Base-by-base conservation (phyloP, 2,329 filamentous ascomycete genomes). In the Arthroderma uncinatum region DNA sequence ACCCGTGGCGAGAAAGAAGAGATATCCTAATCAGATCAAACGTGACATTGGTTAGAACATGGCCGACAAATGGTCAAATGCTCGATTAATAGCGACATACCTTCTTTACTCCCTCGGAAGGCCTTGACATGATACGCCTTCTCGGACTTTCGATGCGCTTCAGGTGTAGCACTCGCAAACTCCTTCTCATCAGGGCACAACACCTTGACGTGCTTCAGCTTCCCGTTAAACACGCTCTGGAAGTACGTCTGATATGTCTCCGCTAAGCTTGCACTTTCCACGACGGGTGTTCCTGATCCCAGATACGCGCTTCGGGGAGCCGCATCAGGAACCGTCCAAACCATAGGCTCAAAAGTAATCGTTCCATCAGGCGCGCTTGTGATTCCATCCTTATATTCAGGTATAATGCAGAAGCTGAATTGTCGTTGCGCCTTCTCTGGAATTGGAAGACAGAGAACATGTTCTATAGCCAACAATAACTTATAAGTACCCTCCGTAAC, bases 21-120 rank as follows among this genome's bases (percentile, higher is more conserved):
- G 74, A 64, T 81, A 85, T 39, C 82, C 81, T 82, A 58, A 8
- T 34, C 16, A 30, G 39, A 42, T 23, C 39, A 42, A 19, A 42
- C 10, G 5, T 3, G n/a, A 6, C 21, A n/a, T n/a, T 21, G 5
- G 14, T 48, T 30, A 48, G 44, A 25, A 44, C n/a, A 48, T 28
- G 21, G 21, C n/a, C 44, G 28, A 8, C 1, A 7, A 16, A 30
- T 39, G 16, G 25, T 10, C 16, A 36, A 28, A 5, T n/a, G 36
- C 60, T 19, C 7, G n/a, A 42, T 8, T 4, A 21, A 36, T 25
- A 21, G 3, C 6, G 7, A 36, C 16, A 19, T 67, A 81, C 81
- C 82, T 69, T 85, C 82, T 74, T 85, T 85, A 64, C 80, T 83
- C 2, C 82, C 82, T 40, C 80, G 70, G 67, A 82, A 81, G 10